phyloP scores from a whole-genome alignment of 2,329 filamentous ascomycete species.

The Epichloe hybrida region DNA sequence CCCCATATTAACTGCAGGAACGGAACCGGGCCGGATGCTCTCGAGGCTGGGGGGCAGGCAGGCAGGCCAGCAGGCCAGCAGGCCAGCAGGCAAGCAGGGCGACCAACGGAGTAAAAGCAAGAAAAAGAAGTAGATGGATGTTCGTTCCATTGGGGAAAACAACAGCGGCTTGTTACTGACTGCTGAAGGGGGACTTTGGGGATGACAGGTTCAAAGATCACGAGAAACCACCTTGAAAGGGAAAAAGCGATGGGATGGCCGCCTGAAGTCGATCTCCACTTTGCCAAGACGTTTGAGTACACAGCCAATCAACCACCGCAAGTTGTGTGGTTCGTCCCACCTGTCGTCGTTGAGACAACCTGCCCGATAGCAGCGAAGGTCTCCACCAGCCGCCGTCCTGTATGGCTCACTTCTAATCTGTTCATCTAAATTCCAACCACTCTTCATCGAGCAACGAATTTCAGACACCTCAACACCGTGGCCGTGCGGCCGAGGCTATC shows the following conservation, averaged over 20 bases:
- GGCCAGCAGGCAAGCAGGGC: too few species aligned
- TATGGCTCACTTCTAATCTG: background rate
- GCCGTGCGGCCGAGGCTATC: conserved; percentile 3
- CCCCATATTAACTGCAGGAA: conserved; percentile 1
- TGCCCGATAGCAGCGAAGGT: background rate
- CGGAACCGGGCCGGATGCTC: background rate
- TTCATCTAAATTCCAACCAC: background rate
- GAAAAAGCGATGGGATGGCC: too few species aligned
- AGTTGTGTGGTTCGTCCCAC: background rate
- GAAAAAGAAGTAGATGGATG: too few species aligned
- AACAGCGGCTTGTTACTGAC: too few species aligned
- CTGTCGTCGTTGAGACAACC: background rate
- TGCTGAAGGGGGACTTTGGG: too few species aligned
- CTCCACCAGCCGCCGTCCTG: background rate
- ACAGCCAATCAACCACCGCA: background rate
- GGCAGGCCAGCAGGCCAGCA: too few species aligned
- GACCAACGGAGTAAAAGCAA: too few species aligned
- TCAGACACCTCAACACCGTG: background rate
- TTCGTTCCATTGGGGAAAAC: too few species aligned
- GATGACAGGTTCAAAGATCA: too few species aligned
- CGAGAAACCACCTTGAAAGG: too few species aligned
- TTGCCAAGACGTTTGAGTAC: background rate
- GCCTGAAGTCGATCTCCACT: too few species aligned
- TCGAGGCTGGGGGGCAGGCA: background rate
- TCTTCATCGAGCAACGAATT: background rate